Evolutionary conservation across 2,329 filamentous ascomycete genomes (phyloP), one percentile per base, ranked within the genome.

Genomic region (Keithomyces neogunnii): DNA sequence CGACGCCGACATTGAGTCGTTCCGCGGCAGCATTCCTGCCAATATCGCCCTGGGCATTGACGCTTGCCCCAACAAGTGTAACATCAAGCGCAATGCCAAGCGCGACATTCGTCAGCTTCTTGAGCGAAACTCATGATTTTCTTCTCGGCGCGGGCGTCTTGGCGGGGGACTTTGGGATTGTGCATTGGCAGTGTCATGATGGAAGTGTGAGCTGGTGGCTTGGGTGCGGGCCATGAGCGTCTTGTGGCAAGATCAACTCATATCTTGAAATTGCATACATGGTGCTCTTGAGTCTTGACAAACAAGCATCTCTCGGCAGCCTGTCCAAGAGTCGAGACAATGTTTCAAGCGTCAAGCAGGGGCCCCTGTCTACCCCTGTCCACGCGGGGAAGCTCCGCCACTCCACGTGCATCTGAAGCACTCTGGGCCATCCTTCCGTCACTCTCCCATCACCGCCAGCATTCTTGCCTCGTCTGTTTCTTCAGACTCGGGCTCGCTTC

Each of bases 31-130:
- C 35, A 73, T 75, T 49, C 78, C 77, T 1, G 66, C 62, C 5
- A 77, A 74, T 53, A 66, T 81, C 49, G 77, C 77, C 3, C 62
- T 71, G 31, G 76, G 75, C 51, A 72, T 80, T 31, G 73, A 80
- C 51, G 60, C 64, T 19, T 82, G 78, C 59, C 57, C 80, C 54
- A 63, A 66, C 51, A 74, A 69, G 62, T 81, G 77, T 57, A 65
- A 65, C 31, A 69, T 74, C 45, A 55, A 63, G 54, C 65, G 69
- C 26, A 67, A 67, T 46, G 58, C 56, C 1, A 67, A 66, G 62
- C 57, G 65, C 5, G 57, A 59, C 39, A n/a, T 64, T 28, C 52
- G 56, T 36, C 57, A 61, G 47, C 49, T 64, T n/a, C 32, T 48
- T 32, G 33, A n/a, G 11, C 38, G 10, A 36, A 19, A 19, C 19